phyloP scores from a whole-genome alignment of 2,329 filamentous ascomycete genomes.

The Macrophomina phaseolina region DNA sequence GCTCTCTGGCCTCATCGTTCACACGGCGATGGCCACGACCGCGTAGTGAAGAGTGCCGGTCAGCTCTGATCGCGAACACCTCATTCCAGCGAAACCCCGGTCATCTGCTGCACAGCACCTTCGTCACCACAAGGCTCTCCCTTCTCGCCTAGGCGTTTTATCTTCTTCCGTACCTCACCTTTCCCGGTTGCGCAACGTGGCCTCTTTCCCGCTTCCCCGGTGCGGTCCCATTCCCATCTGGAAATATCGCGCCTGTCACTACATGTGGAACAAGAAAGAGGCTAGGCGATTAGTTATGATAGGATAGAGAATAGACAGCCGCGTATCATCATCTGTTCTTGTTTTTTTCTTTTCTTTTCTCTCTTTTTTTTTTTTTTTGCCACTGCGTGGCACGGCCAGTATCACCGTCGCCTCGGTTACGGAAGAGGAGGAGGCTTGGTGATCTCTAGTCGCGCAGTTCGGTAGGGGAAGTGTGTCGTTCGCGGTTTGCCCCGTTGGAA shows the following conservation, averaged over 20 bases:
- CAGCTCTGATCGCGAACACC: not conserved
- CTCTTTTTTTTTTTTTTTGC: too few species aligned
- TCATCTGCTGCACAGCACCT: not conserved
- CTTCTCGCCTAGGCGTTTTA: not conserved
- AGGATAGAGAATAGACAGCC: not conserved
- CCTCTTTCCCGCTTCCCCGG: conserved; percentile 9
- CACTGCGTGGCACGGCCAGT: not conserved
- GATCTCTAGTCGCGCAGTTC: too few species aligned
- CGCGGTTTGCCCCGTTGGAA: not conserved
- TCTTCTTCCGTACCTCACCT: not conserved
- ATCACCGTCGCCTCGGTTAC: not conserved
- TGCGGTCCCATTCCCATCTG: conserved; percentile 1
- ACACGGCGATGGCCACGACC: not conserved
- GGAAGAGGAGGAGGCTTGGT: not conserved
- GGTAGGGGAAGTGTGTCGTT: not conserved
- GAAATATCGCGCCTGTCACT: not conserved
- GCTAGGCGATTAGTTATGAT: not conserved
- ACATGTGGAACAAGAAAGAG: not conserved
- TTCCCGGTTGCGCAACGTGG: not conserved
- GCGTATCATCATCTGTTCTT: not conserved
- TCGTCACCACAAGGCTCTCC: not conserved
- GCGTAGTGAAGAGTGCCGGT: not conserved
- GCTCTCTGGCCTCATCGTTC: not conserved
- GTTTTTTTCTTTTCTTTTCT: not conserved
- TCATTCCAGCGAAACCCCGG: not conserved